A percentile compares a stretch with the other conserved stretches of the same genome.
phyloP scores from a whole-genome alignment of 768 basidiomycete genomes.

The Cystobasidium ongulense region DNA sequence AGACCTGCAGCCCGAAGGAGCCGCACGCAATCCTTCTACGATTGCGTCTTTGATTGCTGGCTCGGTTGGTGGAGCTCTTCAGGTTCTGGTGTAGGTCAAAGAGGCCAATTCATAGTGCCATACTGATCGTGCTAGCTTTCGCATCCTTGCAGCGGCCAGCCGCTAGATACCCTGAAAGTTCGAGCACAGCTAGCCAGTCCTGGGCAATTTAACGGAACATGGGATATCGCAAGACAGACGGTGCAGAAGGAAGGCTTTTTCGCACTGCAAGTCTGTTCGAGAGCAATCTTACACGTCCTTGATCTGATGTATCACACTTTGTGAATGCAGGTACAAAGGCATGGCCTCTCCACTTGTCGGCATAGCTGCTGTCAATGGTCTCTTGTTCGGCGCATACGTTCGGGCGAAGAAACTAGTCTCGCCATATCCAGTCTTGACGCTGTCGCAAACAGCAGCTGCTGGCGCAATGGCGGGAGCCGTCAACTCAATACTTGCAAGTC shows the following conservation, averaged over 20 bases:
- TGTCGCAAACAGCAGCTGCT: conserved; percentile 70
- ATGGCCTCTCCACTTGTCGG: conserved; percentile 87
- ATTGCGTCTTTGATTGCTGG: conserved; percentile 24
- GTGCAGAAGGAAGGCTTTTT: conserved; percentile 78
- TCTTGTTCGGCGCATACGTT: conserved; percentile 87
- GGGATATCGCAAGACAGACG: conserved; percentile 80
- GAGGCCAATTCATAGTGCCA: neutral
- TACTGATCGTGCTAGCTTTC: neutral
- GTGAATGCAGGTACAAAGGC: conserved; percentile 50
- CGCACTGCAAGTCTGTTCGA: conserved; percentile 54
- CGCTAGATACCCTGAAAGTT: conserved; percentile 42
- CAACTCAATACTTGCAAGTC: conserved; percentile 83
- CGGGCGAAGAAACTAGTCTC: conserved; percentile 71
- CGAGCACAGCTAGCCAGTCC: conserved; percentile 47
- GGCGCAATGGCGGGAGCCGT: conserved; percentile 87
- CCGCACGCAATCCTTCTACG: conserved; percentile 11
- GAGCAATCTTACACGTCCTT: conserved; percentile 48
- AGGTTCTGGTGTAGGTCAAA: conserved; percentile 61
- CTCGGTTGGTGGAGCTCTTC: conserved; percentile 72
- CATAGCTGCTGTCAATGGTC: conserved; percentile 89
- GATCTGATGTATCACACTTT: conserved; percentile 44
- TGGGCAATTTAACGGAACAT: conserved; percentile 67
- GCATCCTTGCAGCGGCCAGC: conserved; percentile 20
- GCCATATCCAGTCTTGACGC: conserved; percentile 73
- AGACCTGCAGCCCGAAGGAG: neutral